phyloP scores from a whole-genome alignment of 768 basidiomycete species.

The Lactarius sp. region DNA sequence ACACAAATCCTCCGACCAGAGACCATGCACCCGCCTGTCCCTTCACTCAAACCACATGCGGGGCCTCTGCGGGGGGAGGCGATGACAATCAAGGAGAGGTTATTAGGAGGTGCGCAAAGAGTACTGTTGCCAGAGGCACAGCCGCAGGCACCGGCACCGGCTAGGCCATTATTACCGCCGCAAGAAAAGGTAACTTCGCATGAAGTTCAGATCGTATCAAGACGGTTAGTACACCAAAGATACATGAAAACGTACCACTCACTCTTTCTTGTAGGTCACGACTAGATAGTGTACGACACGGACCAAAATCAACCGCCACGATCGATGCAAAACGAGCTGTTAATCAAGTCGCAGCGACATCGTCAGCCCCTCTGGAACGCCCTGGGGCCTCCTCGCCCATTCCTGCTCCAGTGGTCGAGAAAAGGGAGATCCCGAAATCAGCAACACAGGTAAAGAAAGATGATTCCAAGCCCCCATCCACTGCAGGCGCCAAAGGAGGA shows the following conservation, averaged over 20 bases:
- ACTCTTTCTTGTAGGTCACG: conserved; percentile 6
- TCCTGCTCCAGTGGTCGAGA: neutral
- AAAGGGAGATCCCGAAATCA: neutral
- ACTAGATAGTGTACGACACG: conserved; percentile 19
- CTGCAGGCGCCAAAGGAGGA: neutral
- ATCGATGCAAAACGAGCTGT: conserved; percentile 15
- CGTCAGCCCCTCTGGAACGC: neutral
- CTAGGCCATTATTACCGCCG: neutral
- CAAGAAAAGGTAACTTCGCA: conserved; percentile 1
- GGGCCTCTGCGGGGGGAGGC: conserved; percentile 10
- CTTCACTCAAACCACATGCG: neutral
- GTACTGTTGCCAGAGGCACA: conserved; percentile 15
- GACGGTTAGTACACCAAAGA: conserved; percentile 6
- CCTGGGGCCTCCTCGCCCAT: neutral
- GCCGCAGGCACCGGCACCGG: neutral
- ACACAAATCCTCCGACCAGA: conserved; percentile 19
- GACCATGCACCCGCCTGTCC: neutral
- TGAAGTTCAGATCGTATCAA: neutral
- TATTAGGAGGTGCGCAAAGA: conserved; percentile 18
- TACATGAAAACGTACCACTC: neutral
- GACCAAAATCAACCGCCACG: conserved; percentile 10
- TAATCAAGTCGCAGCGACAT: neutral
- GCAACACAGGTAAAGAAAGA: neutral
- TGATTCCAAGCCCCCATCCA: neutral
- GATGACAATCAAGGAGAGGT: conserved; percentile 16